These are phyloP conservation scores for Colletotrichum gloeosporioides DNA, from an alignment of 2,329 filamentous ascomycete species.

Conservation along the genomic window DNA sequence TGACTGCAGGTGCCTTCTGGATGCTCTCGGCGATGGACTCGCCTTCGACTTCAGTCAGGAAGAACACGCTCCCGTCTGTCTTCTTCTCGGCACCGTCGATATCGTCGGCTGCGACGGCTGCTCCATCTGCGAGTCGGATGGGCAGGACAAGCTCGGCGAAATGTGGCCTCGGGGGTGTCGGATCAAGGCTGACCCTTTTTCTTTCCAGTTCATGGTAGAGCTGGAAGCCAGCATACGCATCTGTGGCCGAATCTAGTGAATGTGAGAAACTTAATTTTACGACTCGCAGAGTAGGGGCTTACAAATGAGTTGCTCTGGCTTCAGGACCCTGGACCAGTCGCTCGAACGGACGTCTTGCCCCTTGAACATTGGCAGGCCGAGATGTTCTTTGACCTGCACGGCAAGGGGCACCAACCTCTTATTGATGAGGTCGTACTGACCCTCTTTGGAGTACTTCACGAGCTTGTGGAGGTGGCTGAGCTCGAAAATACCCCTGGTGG, in stretches of 20 bases:
- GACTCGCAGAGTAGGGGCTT: constrained; percentile 37
- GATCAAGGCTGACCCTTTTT: constrained; percentile 69
- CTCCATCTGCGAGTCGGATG: constrained; percentile 60
- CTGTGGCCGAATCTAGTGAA: constrained; percentile 74
- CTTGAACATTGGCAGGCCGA: constrained; percentile 80
- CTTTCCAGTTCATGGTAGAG: constrained; percentile 76
- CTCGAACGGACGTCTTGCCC: constrained; percentile 71
- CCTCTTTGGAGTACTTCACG: constrained; percentile 66
- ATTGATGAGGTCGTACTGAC: constrained; percentile 64
- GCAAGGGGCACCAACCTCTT: constrained; percentile 71
- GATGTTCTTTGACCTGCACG: constrained; percentile 71
- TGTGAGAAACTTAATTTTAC: neutral
- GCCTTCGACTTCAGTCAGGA: constrained; percentile 27
- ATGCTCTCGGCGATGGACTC: constrained; percentile 15
- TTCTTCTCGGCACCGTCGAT: constrained; percentile 30
- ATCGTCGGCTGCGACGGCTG: constrained; percentile 32
- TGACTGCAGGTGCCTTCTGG: constrained; percentile 4
- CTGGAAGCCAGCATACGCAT: constrained; percentile 80
- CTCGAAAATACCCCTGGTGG: constrained; percentile 75
- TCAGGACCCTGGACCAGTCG: constrained; percentile 73
- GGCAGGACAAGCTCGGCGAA: constrained; percentile 71
- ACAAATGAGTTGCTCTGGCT: constrained; percentile 72
- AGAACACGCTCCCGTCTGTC: constrained; percentile 25
- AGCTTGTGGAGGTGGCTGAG: constrained; percentile 83
- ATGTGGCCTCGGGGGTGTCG: constrained; percentile 73